A percentile compares a stretch with the other conserved stretches of the same genome.
Evolutionary conservation across 2,329 filamentous ascomycete genomes (phyloP).

Genomic region (Fusarium coicis): DNA sequence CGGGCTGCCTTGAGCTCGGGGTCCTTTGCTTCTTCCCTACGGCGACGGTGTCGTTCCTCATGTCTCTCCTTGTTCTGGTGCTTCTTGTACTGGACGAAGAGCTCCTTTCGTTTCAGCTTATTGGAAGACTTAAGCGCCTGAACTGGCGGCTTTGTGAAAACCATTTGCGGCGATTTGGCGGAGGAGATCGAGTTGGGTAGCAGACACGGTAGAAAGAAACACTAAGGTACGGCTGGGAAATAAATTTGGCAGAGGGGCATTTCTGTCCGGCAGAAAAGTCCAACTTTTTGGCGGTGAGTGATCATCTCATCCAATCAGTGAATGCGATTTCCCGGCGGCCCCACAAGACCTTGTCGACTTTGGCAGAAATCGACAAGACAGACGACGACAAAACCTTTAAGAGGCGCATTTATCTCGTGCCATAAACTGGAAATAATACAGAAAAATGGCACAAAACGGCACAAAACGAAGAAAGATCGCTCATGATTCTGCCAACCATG

Average conservation of each 20-base stretch:
- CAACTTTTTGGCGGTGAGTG: constrained; percentile 52
- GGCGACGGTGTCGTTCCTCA: constrained; percentile 79
- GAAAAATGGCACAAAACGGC: constrained; percentile 60
- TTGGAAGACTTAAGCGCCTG: constrained; percentile 68
- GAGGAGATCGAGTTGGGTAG: neutral
- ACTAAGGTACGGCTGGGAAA: constrained; percentile 12
- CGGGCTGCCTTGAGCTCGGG: constrained; percentile 79
- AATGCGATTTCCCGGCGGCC: neutral
- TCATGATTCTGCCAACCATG: constrained; percentile 61
- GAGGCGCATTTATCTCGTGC: constrained; percentile 11
- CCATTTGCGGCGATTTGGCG: constrained; percentile 42
- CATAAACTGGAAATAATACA: constrained; percentile 7
- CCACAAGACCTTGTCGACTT: constrained; percentile 14
- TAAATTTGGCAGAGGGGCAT: constrained; percentile 35
- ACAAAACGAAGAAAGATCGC: constrained; percentile 69
- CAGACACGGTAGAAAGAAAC: constrained; percentile 8
- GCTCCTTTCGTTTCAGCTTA: constrained; percentile 81
- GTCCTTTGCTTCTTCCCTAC: constrained; percentile 87
- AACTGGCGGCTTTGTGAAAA: constrained; percentile 49
- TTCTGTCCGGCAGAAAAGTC: constrained; percentile 38
- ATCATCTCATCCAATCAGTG: neutral
- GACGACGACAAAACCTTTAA: constrained; percentile 33
- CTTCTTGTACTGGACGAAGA: constrained; percentile 85
- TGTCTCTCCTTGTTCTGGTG: constrained; percentile 77
- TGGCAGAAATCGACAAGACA: constrained; percentile 30